Evolutionary conservation across 768 basidiomycete species (phyloP), one percentile per base, ranked within the genome.

Genomic region (Lyophyllum atratum): DNA sequence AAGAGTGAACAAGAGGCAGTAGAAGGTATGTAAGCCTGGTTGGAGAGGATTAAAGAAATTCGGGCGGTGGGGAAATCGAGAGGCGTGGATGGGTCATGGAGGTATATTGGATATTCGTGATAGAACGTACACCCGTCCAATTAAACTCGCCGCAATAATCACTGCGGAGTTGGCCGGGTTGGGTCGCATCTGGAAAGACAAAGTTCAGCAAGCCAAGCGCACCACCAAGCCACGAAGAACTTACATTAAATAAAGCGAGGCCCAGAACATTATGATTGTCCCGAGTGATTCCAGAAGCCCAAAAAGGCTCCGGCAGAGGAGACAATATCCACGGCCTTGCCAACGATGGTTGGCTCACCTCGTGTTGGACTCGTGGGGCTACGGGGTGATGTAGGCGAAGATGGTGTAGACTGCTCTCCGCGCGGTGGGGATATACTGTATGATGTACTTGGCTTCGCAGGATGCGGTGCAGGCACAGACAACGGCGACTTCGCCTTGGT

Each of bases 231-330:
- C 34, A 25, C 39, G 50, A 9, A 31, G 49, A 7, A 54, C 58
- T 56, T 45, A 59, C 61, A 51, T 37, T 47, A 31, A 10, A 37
- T 19, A 5, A 5, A 33, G n/a, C 40, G 19, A 12, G 11, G 15
- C 15, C 15, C 19, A 9, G 17, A 31, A 21, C 8, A 19, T 12
- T 19, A 17, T 2, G 3, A 17, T 43, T 22, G 48, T 25, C n/a
- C 24, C 17, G 33, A 29, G 28, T 47, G 54, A 44, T 70, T 61
- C 81, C 81, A 82, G 34, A 80, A 65, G 49, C 91, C 89, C 19
- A 94, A 66, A 63, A 89, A 86, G 43, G 90, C 89, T 19, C 90
- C 86, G 2, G 93, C 93, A 50, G 81, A 86, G 43, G 84, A 86
- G 56, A 94, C 89, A 39, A 95, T 90, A 52, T 89, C 91, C 19